These are phyloP conservation scores for Geopyxis carbonaria DNA, from an alignment of 495 filamentous ascomycete species.

Conservation along the genomic window DNA sequence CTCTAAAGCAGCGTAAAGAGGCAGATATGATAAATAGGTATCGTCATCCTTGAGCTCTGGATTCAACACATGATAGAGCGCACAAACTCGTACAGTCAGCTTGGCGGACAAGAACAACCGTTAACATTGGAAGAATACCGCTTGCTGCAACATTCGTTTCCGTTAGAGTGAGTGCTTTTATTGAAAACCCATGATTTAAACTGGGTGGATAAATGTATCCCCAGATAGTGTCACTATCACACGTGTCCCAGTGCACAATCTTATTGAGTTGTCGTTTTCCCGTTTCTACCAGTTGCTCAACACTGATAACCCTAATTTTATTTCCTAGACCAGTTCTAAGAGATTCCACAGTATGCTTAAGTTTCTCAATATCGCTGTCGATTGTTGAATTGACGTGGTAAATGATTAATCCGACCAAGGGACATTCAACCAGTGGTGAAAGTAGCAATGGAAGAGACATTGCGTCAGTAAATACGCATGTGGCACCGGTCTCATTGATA, in stretches of 20 bases:
- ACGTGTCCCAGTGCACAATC: too few species aligned
- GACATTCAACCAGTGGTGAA: slow-evolving; percentile 11
- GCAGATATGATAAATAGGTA: slow-evolving; percentile 20
- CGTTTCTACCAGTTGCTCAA: slow-evolving; percentile 3
- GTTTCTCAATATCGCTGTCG: slow-evolving; percentile 11
- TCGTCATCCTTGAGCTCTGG: slow-evolving; percentile 5
- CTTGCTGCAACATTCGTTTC: too few species aligned
- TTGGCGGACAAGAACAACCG: too few species aligned
- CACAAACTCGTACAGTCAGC: slow-evolving; percentile 7
- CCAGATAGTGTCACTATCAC: slow-evolving; percentile 9
- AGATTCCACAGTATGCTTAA: slow-evolving; percentile 2
- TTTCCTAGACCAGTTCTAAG: slow-evolving; percentile 1
- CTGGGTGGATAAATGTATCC: slow-evolving; percentile 13
- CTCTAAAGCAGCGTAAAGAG: slow-evolving; percentile 12
- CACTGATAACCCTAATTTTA: slow-evolving; percentile 5
- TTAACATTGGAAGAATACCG: too few species aligned
- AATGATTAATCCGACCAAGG: slow-evolving; percentile 9
- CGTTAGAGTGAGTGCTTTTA: too few species aligned
- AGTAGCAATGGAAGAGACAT: slow-evolving; percentile 8
- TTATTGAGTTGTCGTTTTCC: too few species aligned
- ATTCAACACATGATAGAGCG: slow-evolving; percentile 9
- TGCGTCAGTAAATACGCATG: slow-evolving; percentile 14
- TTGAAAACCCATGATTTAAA: too few species aligned
- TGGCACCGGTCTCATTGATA: slow-evolving; percentile 8
- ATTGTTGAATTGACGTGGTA: slow-evolving; percentile 8